phyloP scores from a whole-genome alignment of 2,329 filamentous ascomycete species.

The Fusarium sp. region DNA sequence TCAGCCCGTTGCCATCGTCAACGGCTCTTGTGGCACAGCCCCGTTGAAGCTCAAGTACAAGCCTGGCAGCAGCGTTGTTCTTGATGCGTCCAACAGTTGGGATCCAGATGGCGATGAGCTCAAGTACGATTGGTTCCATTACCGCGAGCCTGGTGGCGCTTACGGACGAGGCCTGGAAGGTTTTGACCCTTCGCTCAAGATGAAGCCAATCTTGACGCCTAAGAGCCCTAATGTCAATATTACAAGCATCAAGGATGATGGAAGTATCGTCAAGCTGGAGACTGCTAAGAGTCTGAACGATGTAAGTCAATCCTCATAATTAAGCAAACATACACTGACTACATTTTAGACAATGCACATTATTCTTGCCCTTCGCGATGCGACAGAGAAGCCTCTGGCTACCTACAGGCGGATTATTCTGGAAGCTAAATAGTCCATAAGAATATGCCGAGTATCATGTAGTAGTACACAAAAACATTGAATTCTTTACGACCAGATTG shows the following conservation, averaged over 20 bases:
- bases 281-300: neutral
- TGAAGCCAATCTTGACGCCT: neutral
- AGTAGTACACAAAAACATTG: too few species aligned
- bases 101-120: constrained; percentile 1
- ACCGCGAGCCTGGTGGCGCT: neutral
- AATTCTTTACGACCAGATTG: too few species aligned
- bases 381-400: neutral
- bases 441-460: too few species aligned
- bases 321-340: rapidly evolving
- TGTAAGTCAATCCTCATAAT: neutral
- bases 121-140: constrained; percentile 2
- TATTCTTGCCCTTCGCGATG: neutral
- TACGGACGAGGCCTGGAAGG: constrained; percentile 9
- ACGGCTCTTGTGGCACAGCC: neutral
- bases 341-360: constrained; percentile 1
- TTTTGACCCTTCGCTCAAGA: neutral
- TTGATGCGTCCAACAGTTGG: neutral
- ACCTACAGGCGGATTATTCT: constrained; percentile 6
- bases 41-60: neutral
- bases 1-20: neutral
- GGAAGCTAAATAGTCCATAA: neutral
- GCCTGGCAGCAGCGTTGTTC: neutral
- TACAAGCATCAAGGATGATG: neutral
- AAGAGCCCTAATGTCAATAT: constrained; percentile 14
- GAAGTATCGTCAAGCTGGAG: constrained; percentile 1